Evolutionary conservation across 805 yeast genomes (phyloP).

Genomic region (Myxozyma sirexii): DNA sequence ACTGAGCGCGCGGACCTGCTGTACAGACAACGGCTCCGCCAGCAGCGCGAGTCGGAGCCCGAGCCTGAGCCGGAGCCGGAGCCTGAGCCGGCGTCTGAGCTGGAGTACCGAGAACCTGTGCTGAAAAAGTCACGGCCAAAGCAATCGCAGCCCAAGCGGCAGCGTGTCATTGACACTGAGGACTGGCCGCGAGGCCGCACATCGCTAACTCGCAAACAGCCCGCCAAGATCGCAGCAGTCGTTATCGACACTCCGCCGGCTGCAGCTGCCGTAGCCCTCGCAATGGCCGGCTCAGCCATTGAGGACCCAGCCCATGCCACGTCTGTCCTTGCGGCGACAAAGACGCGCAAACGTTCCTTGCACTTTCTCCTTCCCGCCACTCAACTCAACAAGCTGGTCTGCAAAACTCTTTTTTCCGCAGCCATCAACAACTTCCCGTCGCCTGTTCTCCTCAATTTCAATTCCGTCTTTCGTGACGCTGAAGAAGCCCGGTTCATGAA

Average conservation of each 20-base stretch:
- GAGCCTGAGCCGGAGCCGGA: background rate
- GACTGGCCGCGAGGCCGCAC: background rate
- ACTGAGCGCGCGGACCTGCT: background rate
- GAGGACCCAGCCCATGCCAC: constrained; percentile 1
- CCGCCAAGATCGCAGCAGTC: constrained; percentile 21
- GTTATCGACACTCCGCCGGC: constrained; percentile 21
- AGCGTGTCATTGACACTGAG: constrained; percentile 1
- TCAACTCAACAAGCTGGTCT: constrained; percentile 27
- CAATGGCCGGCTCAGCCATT: constrained; percentile 8
- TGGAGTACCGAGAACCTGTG: background rate
- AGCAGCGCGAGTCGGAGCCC: constrained; percentile 10
- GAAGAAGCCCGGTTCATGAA: constrained; percentile 35
- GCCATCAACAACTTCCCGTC: constrained; percentile 29
- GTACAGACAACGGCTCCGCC: background rate
- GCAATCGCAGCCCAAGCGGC: background rate
- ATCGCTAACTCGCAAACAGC: constrained; percentile 10
- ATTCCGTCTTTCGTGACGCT: constrained; percentile 27
- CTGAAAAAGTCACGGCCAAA: background rate
- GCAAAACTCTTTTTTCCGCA: constrained; percentile 32
- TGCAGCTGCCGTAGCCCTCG: constrained; percentile 17
- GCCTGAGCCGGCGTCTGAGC: background rate
- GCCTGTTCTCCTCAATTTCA: constrained; percentile 28
- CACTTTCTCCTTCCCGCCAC: constrained; percentile 34
- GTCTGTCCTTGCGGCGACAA: constrained; percentile 9
- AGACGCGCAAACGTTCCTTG: constrained; percentile 19